A percentile compares a stretch with the other conserved stretches of the same genome.
Conservation (phyloP, 352 stramenopile genomes). For the Pythium sp. region DNA sequence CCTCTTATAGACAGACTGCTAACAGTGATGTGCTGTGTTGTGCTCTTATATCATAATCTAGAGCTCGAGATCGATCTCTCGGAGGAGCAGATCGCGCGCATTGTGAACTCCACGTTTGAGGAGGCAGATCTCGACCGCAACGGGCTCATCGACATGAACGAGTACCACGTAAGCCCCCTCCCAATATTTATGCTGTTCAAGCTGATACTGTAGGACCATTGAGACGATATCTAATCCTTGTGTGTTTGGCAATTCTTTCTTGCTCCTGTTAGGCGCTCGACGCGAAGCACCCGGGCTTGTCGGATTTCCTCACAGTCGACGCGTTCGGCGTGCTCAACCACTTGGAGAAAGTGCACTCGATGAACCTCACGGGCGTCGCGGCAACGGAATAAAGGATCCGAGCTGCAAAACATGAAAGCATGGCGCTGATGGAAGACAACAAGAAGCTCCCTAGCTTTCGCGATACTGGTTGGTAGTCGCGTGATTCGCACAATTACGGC, state of each 20-base stretch:
- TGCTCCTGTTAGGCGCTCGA: slow-evolving; percentile 53
- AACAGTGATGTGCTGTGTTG: background rate
- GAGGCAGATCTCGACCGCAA: slow-evolving; percentile 80
- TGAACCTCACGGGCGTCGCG: slow-evolving; percentile 35
- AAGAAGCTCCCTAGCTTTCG: background rate
- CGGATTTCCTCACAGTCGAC: slow-evolving; percentile 86
- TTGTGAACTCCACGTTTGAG: slow-evolving; percentile 83
- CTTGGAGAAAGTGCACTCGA: slow-evolving; percentile 82
- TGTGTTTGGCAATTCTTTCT: background rate
- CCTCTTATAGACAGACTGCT: background rate
- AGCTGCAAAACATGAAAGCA: background rate
- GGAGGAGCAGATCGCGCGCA: slow-evolving; percentile 69
- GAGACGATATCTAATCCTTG: background rate
- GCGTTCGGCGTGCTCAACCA: slow-evolving; percentile 79
- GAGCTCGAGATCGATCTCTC: slow-evolving; percentile 79
- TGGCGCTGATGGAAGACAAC: background rate
- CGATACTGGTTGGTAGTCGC: background rate
- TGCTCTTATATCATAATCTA: slow-evolving; percentile 10
- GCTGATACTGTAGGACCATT: background rate
- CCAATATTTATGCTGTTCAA: background rate
- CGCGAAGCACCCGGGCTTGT: slow-evolving; percentile 77
- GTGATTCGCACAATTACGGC: background rate
- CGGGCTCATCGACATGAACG: slow-evolving; percentile 70
- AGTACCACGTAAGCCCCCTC: slow-evolving; percentile 57
- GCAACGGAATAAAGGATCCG: slow-evolving; percentile 16